phyloP scores from a whole-genome alignment of 148 eudicot genomes.

The Chenopodium album region DNA sequence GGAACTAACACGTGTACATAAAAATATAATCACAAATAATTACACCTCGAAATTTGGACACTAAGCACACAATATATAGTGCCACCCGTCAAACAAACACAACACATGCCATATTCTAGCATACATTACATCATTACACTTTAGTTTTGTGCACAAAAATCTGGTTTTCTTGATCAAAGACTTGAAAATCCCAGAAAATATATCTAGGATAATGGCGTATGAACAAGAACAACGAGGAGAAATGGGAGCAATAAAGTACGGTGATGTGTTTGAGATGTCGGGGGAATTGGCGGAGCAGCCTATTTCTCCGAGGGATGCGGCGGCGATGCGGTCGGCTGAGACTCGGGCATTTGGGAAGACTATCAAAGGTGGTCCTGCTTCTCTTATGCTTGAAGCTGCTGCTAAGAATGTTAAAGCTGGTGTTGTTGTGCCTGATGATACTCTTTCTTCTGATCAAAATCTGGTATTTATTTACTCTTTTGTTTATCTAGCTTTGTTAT shows the following conservation, averaged over 20 bases:
- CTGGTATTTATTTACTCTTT: neutral
- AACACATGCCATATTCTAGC: neutral
- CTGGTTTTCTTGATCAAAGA: too few relatives aligned
- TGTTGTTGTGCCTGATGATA: constrained; percentile 24
- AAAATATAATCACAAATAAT: neutral
- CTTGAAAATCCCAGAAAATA: too few relatives aligned
- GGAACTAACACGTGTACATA: neutral
- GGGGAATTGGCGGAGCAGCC: constrained; percentile 52
- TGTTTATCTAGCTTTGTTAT: neutral
- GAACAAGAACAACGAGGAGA: neutral
- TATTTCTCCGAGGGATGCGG: constrained; percentile 62
- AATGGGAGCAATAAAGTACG: constrained; percentile 42
- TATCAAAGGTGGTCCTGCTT: constrained; percentile 56
- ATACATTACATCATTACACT: too few relatives aligned
- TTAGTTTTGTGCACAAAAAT: too few relatives aligned
- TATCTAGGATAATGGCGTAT: constrained; percentile 11
- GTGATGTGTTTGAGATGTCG: constrained; percentile 58
- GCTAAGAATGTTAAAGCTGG: constrained; percentile 46
- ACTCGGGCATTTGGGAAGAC: constrained; percentile 50
- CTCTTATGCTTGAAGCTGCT: constrained; percentile 68
- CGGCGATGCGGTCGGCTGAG: constrained; percentile 67
- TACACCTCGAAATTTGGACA: constrained; percentile 3
- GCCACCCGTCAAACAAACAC: constrained; percentile 22
- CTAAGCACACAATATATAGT: neutral
- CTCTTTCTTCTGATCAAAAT: neutral